A percentile compares a stretch with the other conserved stretches of the same genome.
Conservation (phyloP, 2,329 filamentous ascomycete species). For the Zasmidium cellare region DNA sequence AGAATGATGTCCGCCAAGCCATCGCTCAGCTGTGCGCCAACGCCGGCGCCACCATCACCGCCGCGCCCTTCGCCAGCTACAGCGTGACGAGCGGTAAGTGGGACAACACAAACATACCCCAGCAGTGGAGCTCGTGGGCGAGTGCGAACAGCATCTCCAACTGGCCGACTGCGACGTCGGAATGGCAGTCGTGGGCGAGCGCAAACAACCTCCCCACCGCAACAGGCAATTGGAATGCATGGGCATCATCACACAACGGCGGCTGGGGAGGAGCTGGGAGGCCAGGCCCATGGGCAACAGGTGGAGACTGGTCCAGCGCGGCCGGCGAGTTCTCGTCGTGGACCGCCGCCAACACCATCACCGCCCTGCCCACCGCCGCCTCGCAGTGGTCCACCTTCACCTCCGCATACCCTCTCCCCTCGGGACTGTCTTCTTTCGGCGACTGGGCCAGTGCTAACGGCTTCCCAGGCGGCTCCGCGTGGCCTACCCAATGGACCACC, state of each 20-base stretch:
- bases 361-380: conserved; percentile 28
- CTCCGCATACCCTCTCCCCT: conserved; percentile 30
- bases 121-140: conserved; percentile 19
- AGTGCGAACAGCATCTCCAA: conserved; percentile 17
- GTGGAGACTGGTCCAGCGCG: conserved; percentile 9
- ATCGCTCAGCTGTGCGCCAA: conserved; percentile 32
- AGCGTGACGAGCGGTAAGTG: conserved; percentile 28
- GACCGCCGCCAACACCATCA: conserved; percentile 27
- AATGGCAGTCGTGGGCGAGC: conserved; percentile 24
- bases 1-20: conserved; percentile 26
- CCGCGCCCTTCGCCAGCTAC: conserved; percentile 25
- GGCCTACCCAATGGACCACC: conserved; percentile 22
- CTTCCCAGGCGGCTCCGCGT: conserved; percentile 20
- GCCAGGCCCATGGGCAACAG: conserved; percentile 15
- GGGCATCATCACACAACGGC: conserved; percentile 29
- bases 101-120: conserved; percentile 2
- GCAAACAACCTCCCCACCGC: conserved; percentile 27
- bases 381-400: conserved; percentile 32
- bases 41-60: conserved; percentile 26
- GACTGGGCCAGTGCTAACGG: conserved; percentile 18
- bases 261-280: conserved; percentile 7
- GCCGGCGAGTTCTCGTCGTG: conserved; percentile 22
- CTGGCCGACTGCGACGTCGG: conserved; percentile 22
- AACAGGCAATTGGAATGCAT: conserved; percentile 28
- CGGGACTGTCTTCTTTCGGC: conserved; percentile 22